Percentiles rank a stretch among this genome's conserved stretches.
Evolutionary conservation across 2,329 filamentous ascomycete genomes (phyloP).

Genomic region (Claviceps humidiphila): DNA sequence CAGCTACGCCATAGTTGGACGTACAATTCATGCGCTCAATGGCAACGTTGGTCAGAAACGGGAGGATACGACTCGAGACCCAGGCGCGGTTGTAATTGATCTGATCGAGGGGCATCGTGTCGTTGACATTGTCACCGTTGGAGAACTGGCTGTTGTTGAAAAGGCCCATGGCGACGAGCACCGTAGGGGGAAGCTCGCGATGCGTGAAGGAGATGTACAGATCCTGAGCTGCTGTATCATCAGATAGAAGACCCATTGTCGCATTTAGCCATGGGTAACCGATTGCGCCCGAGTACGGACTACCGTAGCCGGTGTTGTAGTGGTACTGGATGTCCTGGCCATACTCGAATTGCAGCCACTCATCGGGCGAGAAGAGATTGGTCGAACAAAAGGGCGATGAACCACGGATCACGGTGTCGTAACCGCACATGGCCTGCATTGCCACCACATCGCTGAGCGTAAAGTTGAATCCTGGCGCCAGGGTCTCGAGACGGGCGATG

Average conservation of each 20-base stretch:
- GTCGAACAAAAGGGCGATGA: conserved; percentile 48
- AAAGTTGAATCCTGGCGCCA: conserved; percentile 48
- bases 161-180: conserved; percentile 52
- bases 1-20: not conserved
- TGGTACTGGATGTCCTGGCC: conserved; percentile 50
- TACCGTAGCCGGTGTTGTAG: conserved; percentile 54
- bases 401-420: conserved; percentile 50
- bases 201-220: conserved; percentile 58
- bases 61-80: conserved; percentile 48
- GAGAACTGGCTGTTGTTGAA: conserved; percentile 54
- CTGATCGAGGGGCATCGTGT: conserved; percentile 48
- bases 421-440: conserved; percentile 54
- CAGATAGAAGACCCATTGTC: conserved; percentile 37
- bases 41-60: conserved; percentile 53
- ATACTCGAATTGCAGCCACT: conserved; percentile 57
- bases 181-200: conserved; percentile 53
- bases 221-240: conserved; percentile 31
- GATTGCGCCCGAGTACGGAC: conserved; percentile 39
- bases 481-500: conserved; percentile 38
- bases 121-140: conserved; percentile 37
- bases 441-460: conserved; percentile 48
- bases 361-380: conserved; percentile 43
- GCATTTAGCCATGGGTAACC: conserved; percentile 57
- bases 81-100: conserved; percentile 52
- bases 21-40: conserved; percentile 50